Conservation (phyloP, 108 stramenopile species). For the Nitzschia sp. region DNA sequence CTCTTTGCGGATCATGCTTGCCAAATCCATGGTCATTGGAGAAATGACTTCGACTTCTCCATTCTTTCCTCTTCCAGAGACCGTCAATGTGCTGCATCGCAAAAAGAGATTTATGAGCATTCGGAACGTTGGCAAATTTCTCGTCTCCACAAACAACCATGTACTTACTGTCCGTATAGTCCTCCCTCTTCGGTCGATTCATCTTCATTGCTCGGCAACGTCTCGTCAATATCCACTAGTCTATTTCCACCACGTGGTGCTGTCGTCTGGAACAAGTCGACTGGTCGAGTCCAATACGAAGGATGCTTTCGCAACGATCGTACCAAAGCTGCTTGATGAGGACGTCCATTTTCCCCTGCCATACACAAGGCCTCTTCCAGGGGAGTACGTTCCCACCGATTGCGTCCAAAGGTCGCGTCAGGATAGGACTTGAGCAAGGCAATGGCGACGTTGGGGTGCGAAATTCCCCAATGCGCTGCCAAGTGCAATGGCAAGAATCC, state of each 20-base stretch:
- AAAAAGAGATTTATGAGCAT: too few relatives aligned
- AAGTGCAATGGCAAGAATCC: constrained; percentile 82
- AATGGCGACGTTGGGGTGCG: constrained; percentile 76
- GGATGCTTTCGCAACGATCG: constrained; percentile 84
- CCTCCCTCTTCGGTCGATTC: constrained; percentile 22
- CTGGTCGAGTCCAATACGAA: constrained; percentile 75
- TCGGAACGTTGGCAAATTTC: too few relatives aligned
- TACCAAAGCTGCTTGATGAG: constrained; percentile 79
- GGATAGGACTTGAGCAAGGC: constrained; percentile 75
- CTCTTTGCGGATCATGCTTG: constrained; percentile 60
- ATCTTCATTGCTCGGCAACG: constrained; percentile 32
- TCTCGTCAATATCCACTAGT: constrained; percentile 55
- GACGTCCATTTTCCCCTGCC: constrained; percentile 90
- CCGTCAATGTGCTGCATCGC: neutral
- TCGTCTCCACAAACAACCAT: neutral
- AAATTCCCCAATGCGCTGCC: constrained; percentile 85
- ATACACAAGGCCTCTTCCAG: constrained; percentile 87
- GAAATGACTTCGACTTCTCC: constrained; percentile 46
- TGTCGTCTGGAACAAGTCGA: constrained; percentile 46
- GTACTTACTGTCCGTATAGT: neutral
- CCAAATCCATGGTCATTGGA: constrained; percentile 44
- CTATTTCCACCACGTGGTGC: constrained; percentile 21
- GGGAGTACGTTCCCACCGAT: constrained; percentile 87
- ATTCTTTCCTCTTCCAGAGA: constrained; percentile 18
- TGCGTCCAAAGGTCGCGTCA: constrained; percentile 84